Percentiles rank a stretch among this genome's conserved stretches.
Conservation (phyloP, 257 asterid genomes). For the Petunia axillaris region DNA sequence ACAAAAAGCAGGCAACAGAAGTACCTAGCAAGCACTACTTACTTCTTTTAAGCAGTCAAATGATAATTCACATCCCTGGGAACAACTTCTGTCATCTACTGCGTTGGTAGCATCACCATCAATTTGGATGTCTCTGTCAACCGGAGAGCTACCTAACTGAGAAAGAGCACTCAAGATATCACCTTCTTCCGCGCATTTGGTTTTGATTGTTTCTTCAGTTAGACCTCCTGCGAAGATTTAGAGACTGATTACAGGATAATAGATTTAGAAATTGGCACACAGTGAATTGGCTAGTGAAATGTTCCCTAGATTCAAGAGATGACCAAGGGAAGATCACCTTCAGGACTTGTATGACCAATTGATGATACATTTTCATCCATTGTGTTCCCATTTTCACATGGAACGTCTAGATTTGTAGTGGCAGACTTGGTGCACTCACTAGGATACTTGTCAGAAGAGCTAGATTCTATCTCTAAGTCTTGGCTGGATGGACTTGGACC, state of each 20-base stretch:
- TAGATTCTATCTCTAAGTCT: constrained; percentile 38
- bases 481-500: constrained; percentile 43
- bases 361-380: constrained; percentile 38
- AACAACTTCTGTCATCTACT: constrained; percentile 42
- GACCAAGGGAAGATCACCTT: constrained; percentile 47
- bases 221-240: constrained; percentile 32
- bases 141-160: constrained; percentile 34
- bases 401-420: constrained; percentile 23
- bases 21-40: constrained; percentile 13
- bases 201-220: constrained; percentile 40
- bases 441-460: constrained; percentile 32
- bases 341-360: constrained; percentile 31
- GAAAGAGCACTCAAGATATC: constrained; percentile 26
- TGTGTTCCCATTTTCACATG: constrained; percentile 36
- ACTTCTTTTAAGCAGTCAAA: constrained; percentile 24
- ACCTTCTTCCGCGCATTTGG: constrained; percentile 42
- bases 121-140: constrained; percentile 35
- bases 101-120: constrained; percentile 40
- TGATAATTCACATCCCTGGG: constrained; percentile 32
- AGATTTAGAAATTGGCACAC: not conserved
- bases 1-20: constrained; percentile 15
- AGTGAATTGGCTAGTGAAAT: constrained; percentile 16
- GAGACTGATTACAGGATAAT: not conserved
- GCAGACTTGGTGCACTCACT: constrained; percentile 44
- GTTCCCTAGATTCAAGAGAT: constrained; percentile 18